A percentile compares a stretch with the other conserved stretches of the same genome.
phyloP scores from a whole-genome alignment of 2,329 filamentous ascomycete species.

The Colletotrichum melonis region DNA sequence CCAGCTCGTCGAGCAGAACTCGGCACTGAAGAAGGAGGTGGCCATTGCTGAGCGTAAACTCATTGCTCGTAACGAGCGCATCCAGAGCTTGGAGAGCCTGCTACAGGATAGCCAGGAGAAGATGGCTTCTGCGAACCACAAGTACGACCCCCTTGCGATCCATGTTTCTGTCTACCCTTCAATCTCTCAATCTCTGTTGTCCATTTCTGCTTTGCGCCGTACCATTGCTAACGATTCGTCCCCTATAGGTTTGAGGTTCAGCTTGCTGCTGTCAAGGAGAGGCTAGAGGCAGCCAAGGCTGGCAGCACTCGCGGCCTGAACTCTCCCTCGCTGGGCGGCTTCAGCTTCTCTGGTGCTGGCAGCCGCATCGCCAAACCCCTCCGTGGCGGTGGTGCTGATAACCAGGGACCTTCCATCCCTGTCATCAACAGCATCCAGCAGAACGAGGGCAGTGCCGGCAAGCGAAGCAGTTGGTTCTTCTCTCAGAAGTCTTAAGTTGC shows the following conservation, averaged over 20 bases:
- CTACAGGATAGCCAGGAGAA: conserved; percentile 99
- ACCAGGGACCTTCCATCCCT: conserved; percentile 59
- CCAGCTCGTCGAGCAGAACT: conserved; percentile 98
- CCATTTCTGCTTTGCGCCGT: neutral
- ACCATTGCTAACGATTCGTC: conserved; percentile 22
- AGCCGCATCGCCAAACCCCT: conserved; percentile 78
- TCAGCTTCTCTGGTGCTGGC: conserved; percentile 75
- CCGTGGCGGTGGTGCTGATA: conserved; percentile 68
- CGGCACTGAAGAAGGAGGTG: conserved; percentile 97
- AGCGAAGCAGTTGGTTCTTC: conserved; percentile 82
- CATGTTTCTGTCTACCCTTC: neutral
- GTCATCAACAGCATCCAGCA: conserved; percentile 69
- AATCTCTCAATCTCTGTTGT: neutral
- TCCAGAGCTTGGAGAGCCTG: conserved; percentile 90
- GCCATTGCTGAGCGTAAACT: conserved; percentile 98
- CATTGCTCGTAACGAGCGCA: conserved; percentile 95
- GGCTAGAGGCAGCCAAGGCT: conserved; percentile 93
- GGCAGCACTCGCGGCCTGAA: conserved; percentile 88
- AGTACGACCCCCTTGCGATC: conserved; percentile 63
- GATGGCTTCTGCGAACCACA: conserved; percentile 94
- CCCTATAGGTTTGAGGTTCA: conserved; percentile 89
- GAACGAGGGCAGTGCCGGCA: conserved; percentile 66
- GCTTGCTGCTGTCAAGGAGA: conserved; percentile 96
- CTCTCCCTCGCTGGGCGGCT: conserved; percentile 71
- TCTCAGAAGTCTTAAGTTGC: conserved; percentile 63